Percentiles rank a stretch among this genome's conserved stretches.
Evolutionary conservation across 2,329 filamentous ascomycete genomes (phyloP).

Genomic region (Scortechinia acanthostroma): DNA sequence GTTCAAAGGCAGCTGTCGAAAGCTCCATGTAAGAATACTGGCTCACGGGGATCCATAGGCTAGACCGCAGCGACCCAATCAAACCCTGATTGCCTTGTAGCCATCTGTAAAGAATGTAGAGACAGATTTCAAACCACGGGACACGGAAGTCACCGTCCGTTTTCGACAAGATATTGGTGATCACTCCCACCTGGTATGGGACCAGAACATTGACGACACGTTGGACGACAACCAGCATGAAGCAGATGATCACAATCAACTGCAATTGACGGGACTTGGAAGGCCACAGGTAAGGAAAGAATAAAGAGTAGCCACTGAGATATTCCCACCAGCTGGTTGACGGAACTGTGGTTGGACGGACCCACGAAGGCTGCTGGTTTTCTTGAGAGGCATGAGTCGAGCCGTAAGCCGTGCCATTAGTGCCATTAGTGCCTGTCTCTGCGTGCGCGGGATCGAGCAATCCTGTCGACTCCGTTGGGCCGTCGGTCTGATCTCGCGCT

Average conservation of each 20-base stretch:
- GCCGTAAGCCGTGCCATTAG: constrained; percentile 28
- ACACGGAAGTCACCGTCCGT: constrained; percentile 44
- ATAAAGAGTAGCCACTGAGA: constrained; percentile 80
- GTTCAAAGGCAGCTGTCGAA: constrained; percentile 91
- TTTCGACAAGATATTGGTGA: constrained; percentile 66
- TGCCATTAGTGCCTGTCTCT: constrained; percentile 9
- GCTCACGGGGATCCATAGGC: constrained; percentile 91
- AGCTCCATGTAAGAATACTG: constrained; percentile 94
- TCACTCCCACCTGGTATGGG: constrained; percentile 70
- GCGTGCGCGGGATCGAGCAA: constrained; percentile 16
- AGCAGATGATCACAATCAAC: constrained; percentile 74
- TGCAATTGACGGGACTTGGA: constrained; percentile 70
- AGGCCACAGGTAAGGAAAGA: constrained; percentile 96
- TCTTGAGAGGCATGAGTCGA: constrained; percentile 32
- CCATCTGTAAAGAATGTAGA: constrained; percentile 73
- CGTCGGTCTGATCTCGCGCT: constrained; percentile 10
- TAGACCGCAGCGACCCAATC: constrained; percentile 72
- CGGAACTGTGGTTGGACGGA: constrained; percentile 77
- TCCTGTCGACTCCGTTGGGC: constrained; percentile 5
- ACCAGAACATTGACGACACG: constrained; percentile 81
- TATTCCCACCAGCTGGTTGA: constrained; percentile 96
- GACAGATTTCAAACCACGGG: constrained; percentile 67
- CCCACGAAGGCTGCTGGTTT: constrained; percentile 65
- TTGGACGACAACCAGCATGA: constrained; percentile 72
- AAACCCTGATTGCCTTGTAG: constrained; percentile 85